A percentile compares a stretch with the other conserved stretches of the same genome.
phyloP scores from a whole-genome alignment of 2,329 filamentous ascomycete species.

The Blumeriella jaapii region DNA sequence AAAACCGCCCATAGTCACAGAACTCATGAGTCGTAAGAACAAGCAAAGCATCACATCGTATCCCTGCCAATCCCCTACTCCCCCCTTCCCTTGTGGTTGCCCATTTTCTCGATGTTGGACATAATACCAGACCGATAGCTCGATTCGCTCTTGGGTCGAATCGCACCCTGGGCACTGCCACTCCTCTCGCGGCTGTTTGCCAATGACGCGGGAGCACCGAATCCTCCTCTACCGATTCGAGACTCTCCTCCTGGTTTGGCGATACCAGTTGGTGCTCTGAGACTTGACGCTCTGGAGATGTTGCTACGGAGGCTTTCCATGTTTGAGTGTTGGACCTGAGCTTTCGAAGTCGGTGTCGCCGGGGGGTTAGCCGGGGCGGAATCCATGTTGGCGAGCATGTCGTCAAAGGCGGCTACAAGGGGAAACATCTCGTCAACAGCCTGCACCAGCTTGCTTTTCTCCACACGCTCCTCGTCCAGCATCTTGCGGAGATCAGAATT shows the following conservation, averaged over 20 bases:
- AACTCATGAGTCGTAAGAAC: slow-evolving; percentile 7
- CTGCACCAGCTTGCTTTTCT: slow-evolving; percentile 74
- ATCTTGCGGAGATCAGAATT: slow-evolving; percentile 53
- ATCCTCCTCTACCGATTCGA: slow-evolving; percentile 31
- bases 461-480: slow-evolving; percentile 63
- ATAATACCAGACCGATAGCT: slow-evolving; percentile 58
- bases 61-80: slow-evolving; percentile 7
- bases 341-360: slow-evolving; percentile 12
- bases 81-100: slow-evolving; percentile 37
- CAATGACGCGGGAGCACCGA: slow-evolving; percentile 14
- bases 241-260: slow-evolving; percentile 32
- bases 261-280: slow-evolving; percentile 46
- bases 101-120: slow-evolving; percentile 83
- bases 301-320: slow-evolving; percentile 42
- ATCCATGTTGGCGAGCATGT: slow-evolving; percentile 25
- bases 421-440: slow-evolving; percentile 81
- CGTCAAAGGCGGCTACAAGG: slow-evolving; percentile 36
- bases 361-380: slow-evolving; percentile 18
- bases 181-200: slow-evolving; percentile 16
- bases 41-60: not conserved
- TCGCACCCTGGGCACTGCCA: slow-evolving; percentile 30
- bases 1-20: too few relatives aligned
- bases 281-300: slow-evolving; percentile 42
- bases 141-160: slow-evolving; percentile 25
- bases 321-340: slow-evolving; percentile 26